Percentiles rank a stretch among this genome's conserved stretches.
phyloP scores from a whole-genome alignment of 1,284 basidiomycete species.

The Naganishia liquefaciens region DNA sequence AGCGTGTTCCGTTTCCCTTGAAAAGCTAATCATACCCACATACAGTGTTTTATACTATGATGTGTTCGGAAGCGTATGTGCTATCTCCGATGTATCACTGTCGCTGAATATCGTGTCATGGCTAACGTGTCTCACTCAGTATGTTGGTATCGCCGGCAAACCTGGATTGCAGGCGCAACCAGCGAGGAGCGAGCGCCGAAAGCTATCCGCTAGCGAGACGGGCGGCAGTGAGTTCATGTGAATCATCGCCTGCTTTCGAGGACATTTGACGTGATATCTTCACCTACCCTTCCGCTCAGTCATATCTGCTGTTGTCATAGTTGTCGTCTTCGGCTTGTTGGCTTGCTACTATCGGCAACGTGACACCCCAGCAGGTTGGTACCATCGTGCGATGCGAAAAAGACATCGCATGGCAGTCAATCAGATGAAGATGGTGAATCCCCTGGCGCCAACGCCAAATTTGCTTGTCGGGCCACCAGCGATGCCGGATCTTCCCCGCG shows the following conservation, averaged over 20 bases:
- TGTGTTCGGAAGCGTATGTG: constrained; percentile 25
- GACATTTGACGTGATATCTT: not conserved
- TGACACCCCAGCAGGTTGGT: constrained; percentile 44
- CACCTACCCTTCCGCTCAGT: constrained; percentile 35
- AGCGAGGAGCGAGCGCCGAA: not conserved
- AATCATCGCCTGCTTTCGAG: too few species aligned
- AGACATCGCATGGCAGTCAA: constrained; percentile 38
- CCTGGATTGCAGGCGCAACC: constrained; percentile 42
- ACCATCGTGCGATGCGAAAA: constrained; percentile 42
- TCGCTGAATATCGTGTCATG: not conserved
- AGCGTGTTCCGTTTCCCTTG: not conserved
- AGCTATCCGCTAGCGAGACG: constrained; percentile 11
- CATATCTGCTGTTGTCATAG: constrained; percentile 42
- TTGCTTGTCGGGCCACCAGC: constrained; percentile 19
- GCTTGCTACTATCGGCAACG: constrained; percentile 44
- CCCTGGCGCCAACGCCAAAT: constrained; percentile 5
- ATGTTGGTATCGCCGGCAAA: constrained; percentile 49
- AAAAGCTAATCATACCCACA: not conserved
- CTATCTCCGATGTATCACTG: not conserved
- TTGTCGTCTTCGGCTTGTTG: constrained; percentile 41
- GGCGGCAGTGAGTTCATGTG: constrained; percentile 19
- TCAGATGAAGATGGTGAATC: constrained; percentile 16
- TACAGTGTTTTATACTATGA: constrained; percentile 47
- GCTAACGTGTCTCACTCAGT: constrained; percentile 17
- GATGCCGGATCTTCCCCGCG: constrained; percentile 1